Evolutionary conservation across 129 eudicot species (phyloP), one percentile per base, ranked within the genome.

Genomic region (Lactuca sativa): DNA sequence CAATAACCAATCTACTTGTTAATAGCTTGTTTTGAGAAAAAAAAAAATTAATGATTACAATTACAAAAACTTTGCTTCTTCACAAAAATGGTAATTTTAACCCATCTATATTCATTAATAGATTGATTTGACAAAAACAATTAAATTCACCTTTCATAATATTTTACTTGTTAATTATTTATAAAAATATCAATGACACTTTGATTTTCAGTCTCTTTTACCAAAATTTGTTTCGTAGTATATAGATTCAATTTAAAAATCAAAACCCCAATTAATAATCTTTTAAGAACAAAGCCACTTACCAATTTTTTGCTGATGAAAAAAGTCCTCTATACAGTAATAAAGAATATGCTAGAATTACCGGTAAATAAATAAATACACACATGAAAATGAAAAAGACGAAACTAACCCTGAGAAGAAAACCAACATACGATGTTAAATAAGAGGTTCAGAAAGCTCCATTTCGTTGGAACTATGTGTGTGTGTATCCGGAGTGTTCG

Each of bases 401-500:
- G 48, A 75, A 49, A 38, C 72, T 72, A 32, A 59, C 68, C 40
- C 0, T 10, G 37, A 37, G 32, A 33, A 34, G 47, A 54, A 9
- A 70, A 16, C 57, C 31, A 65, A 43, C 38, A 17, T 47, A 12
- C 69, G 59, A 16, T 51, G 34, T 86, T 80, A 88, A 40, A 91
- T 66, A 65, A 91, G 89, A 14, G 96, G 97, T 80, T 91, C 96
- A 54, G 90, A 86, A 36, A 91, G 95, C 74, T 91, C 97, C 97
- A 91, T 88, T 81, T 91, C 97, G 57, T 88, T 86, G 52, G 93
- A 70, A 79, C 80, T 25, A 64, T 67, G 75, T 54, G 65, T 82
- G n/a, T 78, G 86, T n/a, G 16, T 18, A 54, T 59, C 54, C 37
- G 77, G 57, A 3, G 62, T 77, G 15, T 72, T 8, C 66, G 64